Conservation (phyloP, 768 basidiomycete species). For the Grammothele lineata region DNA sequence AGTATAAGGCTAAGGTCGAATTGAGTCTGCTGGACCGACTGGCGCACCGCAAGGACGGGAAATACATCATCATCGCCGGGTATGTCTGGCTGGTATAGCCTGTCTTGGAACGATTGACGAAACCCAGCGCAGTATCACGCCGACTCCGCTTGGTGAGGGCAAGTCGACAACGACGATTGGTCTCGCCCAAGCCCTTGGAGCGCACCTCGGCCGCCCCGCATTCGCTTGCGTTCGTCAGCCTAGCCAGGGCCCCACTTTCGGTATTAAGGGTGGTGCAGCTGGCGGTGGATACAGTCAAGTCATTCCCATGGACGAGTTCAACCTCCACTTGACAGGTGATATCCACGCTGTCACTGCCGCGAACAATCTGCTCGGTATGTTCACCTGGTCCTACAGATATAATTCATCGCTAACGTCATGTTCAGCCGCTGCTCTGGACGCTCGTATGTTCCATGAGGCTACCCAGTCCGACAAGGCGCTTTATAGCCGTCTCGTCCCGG, state of each 20-base stretch:
- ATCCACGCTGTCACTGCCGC: constrained; percentile 98
- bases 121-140: constrained; percentile 66
- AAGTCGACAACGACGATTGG: constrained; percentile 99
- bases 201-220: constrained; percentile 86
- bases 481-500: constrained; percentile 86
- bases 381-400: constrained; percentile 4
- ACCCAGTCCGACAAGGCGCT: constrained; percentile 94
- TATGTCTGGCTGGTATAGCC: constrained; percentile 26
- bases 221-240: constrained; percentile 98
- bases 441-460: constrained; percentile 95
- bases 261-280: constrained; percentile 98
- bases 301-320: constrained; percentile 99
- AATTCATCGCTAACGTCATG: too few species aligned
- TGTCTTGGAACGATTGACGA: neutral
- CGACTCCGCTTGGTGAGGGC: constrained; percentile 95
- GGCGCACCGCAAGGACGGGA: constrained; percentile 82
- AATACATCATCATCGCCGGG: constrained; percentile 96
- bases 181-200: constrained; percentile 92
- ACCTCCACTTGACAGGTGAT: constrained; percentile 93
- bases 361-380: constrained; percentile 89
- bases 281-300: constrained; percentile 98
- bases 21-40: constrained; percentile 83
- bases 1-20: constrained; percentile 97
- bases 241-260: constrained; percentile 97
- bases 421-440: constrained; percentile 96